Percentiles rank a stretch among this genome's conserved stretches.
Conservation (phyloP, 805 yeast species). For the Candida andamanensis region DNA sequence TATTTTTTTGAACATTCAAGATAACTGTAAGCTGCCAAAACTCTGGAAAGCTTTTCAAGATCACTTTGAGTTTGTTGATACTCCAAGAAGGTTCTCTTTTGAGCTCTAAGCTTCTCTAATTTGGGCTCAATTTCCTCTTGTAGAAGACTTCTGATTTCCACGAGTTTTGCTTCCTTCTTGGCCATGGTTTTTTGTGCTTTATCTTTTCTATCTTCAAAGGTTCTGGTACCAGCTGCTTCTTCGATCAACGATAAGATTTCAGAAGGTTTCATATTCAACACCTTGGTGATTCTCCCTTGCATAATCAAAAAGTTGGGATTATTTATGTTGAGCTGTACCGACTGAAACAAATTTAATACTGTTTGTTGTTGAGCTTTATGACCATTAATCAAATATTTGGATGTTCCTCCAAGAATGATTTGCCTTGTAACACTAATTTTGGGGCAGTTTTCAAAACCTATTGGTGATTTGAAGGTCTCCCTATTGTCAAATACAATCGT, state of each 20-base stretch:
- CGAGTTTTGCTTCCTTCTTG: constrained; percentile 80
- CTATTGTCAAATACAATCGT: constrained; percentile 90
- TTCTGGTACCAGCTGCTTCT: constrained; percentile 97
- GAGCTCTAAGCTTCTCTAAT: constrained; percentile 70
- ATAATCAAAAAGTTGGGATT: constrained; percentile 95
- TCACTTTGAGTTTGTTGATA: constrained; percentile 81
- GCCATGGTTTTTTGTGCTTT: constrained; percentile 89
- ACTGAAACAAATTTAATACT: constrained; percentile 83
- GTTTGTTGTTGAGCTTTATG: constrained; percentile 94
- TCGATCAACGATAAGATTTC: constrained; percentile 89
- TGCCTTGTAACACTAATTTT: constrained; percentile 91
- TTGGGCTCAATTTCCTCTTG: constrained; percentile 92
- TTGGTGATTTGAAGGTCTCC: constrained; percentile 73
- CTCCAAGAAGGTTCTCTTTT: constrained; percentile 78
- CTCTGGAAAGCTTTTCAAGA: constrained; percentile 65
- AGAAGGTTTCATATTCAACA: constrained; percentile 89
- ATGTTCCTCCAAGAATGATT: constrained; percentile 83
- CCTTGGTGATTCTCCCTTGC: constrained; percentile 99
- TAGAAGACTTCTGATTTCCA: constrained; percentile 67
- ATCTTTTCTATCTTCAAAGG: constrained; percentile 89
- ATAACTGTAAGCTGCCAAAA: constrained; percentile 77
- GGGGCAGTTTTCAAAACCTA: constrained; percentile 73
- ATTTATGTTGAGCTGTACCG: constrained; percentile 92
- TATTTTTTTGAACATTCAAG: constrained; percentile 35
- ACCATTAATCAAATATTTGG: constrained; percentile 90